phyloP scores from a whole-genome alignment of 352 stramenopile genomes.

The Phytophthora pinifolia region DNA sequence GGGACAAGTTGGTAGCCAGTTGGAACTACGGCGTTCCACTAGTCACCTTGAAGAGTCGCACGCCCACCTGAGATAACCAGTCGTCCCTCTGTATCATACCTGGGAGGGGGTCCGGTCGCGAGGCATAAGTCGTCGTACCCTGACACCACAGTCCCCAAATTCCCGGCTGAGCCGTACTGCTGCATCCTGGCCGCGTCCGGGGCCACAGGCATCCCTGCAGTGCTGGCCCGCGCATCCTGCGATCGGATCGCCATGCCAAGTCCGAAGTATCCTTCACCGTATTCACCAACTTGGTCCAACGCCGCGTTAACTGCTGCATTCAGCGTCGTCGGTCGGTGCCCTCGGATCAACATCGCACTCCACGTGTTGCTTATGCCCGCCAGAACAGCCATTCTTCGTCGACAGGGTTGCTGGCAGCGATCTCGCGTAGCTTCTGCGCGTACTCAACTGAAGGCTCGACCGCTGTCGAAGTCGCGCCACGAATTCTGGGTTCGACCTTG shows the following conservation, averaged over 20 bases:
- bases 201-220: no score
- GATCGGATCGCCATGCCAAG: background rate
- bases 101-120: background rate
- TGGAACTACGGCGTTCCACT: constrained; percentile 2
- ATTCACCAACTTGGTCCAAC: background rate
- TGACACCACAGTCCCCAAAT: background rate
- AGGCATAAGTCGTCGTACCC: background rate
- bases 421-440: constrained; percentile 3
- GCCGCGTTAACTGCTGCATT: background rate
- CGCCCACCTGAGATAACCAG: background rate
- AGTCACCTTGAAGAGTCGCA: no score
- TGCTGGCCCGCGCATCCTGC: constrained; percentile 27
- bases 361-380: constrained; percentile 1
- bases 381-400: constrained; percentile 3
- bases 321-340: background rate
- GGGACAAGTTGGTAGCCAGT: constrained; percentile 3
- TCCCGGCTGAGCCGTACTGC: no score
- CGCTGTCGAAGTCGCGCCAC: background rate
- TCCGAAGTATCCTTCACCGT: background rate
- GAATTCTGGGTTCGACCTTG: constrained; percentile 8
- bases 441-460: background rate
- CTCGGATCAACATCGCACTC: background rate
- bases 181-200: no score
- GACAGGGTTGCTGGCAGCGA: constrained; percentile 1
- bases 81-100: constrained; percentile 6